phyloP scores from a whole-genome alignment of 257 asterid species.

The Sherardia arvensis region DNA sequence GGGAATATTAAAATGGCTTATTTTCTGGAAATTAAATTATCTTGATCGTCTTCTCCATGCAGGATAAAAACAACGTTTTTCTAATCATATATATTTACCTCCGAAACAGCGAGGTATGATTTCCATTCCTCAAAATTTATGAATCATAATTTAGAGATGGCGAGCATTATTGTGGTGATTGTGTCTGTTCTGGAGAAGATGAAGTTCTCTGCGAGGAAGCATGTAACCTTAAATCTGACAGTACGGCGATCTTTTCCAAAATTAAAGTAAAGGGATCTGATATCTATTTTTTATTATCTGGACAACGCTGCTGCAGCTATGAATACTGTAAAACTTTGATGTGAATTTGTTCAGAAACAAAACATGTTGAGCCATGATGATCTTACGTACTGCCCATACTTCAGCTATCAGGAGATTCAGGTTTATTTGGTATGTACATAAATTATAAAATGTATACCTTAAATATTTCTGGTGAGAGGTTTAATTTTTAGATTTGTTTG shows the following conservation, averaged over 20 bases:
- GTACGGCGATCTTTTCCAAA: neutral
- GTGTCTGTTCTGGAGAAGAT: neutral
- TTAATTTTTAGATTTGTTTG: no score
- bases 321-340: neutral
- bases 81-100: no score
- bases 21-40: no score
- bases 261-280: neutral
- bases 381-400: neutral
- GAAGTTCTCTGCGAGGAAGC: neutral
- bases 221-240: neutral
- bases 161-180: neutral
- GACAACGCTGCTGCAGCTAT: neutral
- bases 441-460: no score
- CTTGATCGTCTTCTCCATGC: neutral
- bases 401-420: neutral
- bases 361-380: slow-evolving; percentile 1
- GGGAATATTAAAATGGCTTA: neutral
- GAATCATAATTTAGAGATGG: neutral
- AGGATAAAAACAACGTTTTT: no score
- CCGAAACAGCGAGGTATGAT: neutral
- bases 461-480: no score
- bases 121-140: neutral
- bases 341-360: neutral
- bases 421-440: neutral
- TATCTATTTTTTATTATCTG: no score